These are phyloP conservation scores for Didymosphaeria variabile DNA, from an alignment of 2,329 filamentous ascomycete species.

Conservation along the genomic window DNA sequence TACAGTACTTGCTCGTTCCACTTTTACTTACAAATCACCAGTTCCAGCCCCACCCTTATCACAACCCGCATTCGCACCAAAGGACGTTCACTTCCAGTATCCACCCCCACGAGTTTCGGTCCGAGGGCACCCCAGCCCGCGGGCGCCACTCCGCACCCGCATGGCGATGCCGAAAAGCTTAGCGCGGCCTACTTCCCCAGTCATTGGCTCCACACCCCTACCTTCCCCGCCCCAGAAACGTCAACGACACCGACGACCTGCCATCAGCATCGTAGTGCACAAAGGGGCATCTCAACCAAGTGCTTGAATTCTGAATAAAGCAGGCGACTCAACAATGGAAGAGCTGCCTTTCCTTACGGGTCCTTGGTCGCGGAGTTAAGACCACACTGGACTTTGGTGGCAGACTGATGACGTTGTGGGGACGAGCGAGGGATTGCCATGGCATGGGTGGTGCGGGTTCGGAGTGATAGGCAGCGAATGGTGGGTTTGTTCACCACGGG, in stretches of 20 bases:
- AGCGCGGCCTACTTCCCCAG: not conserved
- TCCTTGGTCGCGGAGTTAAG: not conserved
- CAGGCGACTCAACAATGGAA: not conserved
- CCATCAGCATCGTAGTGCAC: slow-evolving; percentile 7
- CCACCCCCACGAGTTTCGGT: slow-evolving; percentile 2
- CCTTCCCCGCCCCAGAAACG: slow-evolving; percentile 19
- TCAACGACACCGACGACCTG: slow-evolving; percentile 12
- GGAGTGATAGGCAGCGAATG: slow-evolving; percentile 5
- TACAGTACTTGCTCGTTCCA: not conserved
- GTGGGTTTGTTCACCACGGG: not conserved
- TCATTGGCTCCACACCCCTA: slow-evolving; percentile 11
- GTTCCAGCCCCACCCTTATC: not conserved
- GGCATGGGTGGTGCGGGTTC: not conserved
- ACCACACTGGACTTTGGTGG: not conserved
- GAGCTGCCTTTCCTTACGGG: not conserved
- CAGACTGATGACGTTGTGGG: not conserved
- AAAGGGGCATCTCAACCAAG: not conserved
- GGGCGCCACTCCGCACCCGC: not conserved
- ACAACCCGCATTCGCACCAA: not conserved
- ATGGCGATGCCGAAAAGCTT: slow-evolving; percentile 16
- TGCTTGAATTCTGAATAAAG: not conserved
- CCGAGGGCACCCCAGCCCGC: slow-evolving; percentile 4
- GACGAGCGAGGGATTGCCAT: not conserved
- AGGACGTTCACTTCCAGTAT: not conserved
- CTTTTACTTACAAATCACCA: not conserved